A percentile compares a stretch with the other conserved stretches of the same genome.
Conservation (phyloP, 257 asterid genomes). For the Agastache rugosa region DNA sequence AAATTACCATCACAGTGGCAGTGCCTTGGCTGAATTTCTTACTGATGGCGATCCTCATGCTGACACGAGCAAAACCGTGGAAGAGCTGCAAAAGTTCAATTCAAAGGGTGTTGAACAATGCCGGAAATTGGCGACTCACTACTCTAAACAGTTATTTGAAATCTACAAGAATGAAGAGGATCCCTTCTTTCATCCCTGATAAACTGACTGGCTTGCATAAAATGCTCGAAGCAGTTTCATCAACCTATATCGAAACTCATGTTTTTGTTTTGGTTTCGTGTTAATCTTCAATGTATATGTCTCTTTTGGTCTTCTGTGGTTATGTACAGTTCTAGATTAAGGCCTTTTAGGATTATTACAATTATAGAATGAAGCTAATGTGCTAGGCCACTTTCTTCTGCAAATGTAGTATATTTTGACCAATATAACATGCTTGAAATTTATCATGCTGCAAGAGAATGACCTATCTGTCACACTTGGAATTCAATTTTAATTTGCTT, state of each 20-base stretch:
- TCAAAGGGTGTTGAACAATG: slow-evolving; percentile 52
- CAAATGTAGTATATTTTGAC: slow-evolving; percentile 5
- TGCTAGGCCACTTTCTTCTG: background rate
- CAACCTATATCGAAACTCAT: slow-evolving; percentile 8
- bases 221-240: background rate
- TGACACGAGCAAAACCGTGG: slow-evolving; percentile 51
- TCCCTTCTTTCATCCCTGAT: slow-evolving; percentile 50
- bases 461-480: background rate
- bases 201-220: background rate
- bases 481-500: too few species aligned
- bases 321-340: background rate
- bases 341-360: background rate
- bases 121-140: slow-evolving; percentile 47
- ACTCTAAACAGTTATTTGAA: slow-evolving; percentile 64
- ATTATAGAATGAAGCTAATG: background rate
- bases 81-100: slow-evolving; percentile 53
- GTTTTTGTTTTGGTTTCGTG: background rate
- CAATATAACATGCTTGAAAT: background rate
- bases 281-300: background rate
- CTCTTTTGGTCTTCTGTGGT: background rate
- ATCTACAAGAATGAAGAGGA: slow-evolving; percentile 62
- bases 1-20: slow-evolving; percentile 51
- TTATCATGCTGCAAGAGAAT: background rate
- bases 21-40: slow-evolving; percentile 64
- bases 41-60: slow-evolving; percentile 55